These are phyloP conservation scores for Pseudopithomyces maydicus DNA, from an alignment of 2,329 filamentous ascomycete genomes.

Conservation along the genomic window DNA sequence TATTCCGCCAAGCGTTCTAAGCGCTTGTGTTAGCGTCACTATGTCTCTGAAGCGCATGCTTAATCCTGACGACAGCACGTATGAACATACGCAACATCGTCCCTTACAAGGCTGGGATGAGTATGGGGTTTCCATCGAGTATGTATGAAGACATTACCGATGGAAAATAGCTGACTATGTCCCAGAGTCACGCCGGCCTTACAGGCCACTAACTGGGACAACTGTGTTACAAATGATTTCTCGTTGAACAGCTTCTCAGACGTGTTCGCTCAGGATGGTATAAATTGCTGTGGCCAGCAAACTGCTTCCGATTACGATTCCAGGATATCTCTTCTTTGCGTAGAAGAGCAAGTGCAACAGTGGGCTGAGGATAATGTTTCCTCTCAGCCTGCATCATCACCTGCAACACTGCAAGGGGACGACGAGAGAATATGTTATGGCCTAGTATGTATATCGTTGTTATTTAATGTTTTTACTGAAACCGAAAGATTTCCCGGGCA, in stretches of 20 bases:
- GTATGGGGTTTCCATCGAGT: conserved; percentile 15
- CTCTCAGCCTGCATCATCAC: not conserved
- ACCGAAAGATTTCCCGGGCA: conserved; percentile 19
- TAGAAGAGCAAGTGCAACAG: conserved; percentile 22
- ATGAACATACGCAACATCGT: conserved; percentile 7
- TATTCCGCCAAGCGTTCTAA: conserved; percentile 15
- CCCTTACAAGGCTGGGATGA: conserved; percentile 12
- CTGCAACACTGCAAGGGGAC: not conserved
- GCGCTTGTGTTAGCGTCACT: not conserved
- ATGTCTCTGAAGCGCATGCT: conserved; percentile 32
- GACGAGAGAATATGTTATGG: conserved; percentile 28
- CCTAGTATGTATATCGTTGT: conserved; percentile 17
- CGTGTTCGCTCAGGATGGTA: not conserved
- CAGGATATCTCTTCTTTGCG: conserved; percentile 6
- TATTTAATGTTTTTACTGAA: not conserved
- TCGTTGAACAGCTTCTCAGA: conserved; percentile 2
- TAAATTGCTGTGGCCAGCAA: conserved; percentile 1
- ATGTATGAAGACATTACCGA: not conserved
- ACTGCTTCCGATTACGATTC: not conserved
- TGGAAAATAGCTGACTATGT: not conserved
- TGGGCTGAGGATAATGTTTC: conserved; percentile 15
- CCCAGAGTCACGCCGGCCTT: conserved; percentile 15
- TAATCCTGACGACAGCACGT: conserved; percentile 20
- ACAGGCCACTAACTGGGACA: conserved; percentile 19
- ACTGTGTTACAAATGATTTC: conserved; percentile 16